These are phyloP conservation scores for Marchantia paleacea DNA, from an alignment of 225 moss, liverwort and hornwort genomes.

Conservation along the genomic window DNA sequence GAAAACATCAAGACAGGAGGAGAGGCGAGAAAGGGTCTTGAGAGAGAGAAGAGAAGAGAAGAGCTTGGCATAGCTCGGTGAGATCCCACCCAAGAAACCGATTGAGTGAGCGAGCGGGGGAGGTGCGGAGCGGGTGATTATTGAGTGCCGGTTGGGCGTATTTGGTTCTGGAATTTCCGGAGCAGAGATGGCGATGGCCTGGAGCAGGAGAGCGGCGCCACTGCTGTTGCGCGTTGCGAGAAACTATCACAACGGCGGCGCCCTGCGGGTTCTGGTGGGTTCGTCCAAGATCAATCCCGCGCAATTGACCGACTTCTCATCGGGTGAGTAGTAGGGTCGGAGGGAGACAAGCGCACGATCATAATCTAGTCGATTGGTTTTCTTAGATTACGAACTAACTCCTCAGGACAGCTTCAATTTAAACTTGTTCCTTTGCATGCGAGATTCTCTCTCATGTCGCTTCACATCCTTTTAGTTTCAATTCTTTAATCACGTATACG, in stretches of 20 bases:
- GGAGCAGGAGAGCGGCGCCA: constrained; percentile 14
- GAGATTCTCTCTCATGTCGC: background rate
- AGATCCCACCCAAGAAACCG: no score
- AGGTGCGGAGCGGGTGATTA: no score
- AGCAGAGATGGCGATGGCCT: background rate
- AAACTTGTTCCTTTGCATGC: background rate
- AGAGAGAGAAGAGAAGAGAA: background rate
- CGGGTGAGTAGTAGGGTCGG: background rate
- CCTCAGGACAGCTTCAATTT: background rate
- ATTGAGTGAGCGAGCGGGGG: no score
- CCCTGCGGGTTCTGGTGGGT: background rate
- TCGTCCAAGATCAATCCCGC: constrained; percentile 1
- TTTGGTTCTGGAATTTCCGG: background rate
- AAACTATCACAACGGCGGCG: background rate
- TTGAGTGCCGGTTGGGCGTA: background rate
- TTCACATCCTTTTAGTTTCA: background rate
- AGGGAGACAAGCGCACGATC: no score
- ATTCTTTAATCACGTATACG: background rate
- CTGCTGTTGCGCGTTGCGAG: constrained; percentile 1
- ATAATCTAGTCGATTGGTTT: background rate
- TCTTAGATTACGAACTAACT: background rate
- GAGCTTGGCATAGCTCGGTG: background rate
- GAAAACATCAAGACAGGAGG: no score
- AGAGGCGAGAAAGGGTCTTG: no score
- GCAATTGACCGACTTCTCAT: background rate